Base-by-base conservation (phyloP, 345 rosid genomes). In the Laguncularia racemosa region DNA sequence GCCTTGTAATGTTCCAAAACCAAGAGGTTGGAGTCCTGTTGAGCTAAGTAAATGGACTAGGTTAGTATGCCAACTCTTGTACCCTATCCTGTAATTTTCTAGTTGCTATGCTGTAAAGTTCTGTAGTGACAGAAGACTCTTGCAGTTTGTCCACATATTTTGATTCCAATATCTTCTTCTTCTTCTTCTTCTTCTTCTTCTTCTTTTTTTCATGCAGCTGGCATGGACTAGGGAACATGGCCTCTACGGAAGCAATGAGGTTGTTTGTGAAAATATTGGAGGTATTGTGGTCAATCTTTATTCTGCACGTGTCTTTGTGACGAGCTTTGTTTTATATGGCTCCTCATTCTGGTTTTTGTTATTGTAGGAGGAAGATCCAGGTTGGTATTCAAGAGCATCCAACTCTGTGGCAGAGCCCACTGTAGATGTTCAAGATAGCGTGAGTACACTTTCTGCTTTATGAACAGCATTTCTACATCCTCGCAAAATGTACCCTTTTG, bases 1-100 rank as follows among this genome's bases (percentile, higher is more conserved):
- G 66, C 91, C 93, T 63, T 95, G 99, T 76, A 88, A 81, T 59
- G 67, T 76, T 43, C 76, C 96, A 0, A 95, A 90, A 69, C 99
- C 99, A 16, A 88, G 93, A 71, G 70, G 86, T 12, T 95, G 99
- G 99, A 95, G 80, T 60, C 96, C 96, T 16, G 91, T 88, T 6
- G 96, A 95, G 65, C 96, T 78, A 73, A 79, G 86, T 79, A 95
- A 95, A 72, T 95, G 99, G 99, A 78, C 83, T 76, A 90, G 99
- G 99, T 95, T 59, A 53, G 81, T 73, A 45, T 50, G 28, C 55
- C 26, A 52, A 47, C 44, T 23, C 38, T 47, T 23, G 17, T 48
- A 43, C 14, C 61, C 46, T 33, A 15, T 58, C 19, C 19, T 47
- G 13, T 23, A 58, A 15, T 16, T n/a, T 51, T 44, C 45, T 17